phyloP scores from a whole-genome alignment of 768 basidiomycete species.

The Hypholoma fasciculare region DNA sequence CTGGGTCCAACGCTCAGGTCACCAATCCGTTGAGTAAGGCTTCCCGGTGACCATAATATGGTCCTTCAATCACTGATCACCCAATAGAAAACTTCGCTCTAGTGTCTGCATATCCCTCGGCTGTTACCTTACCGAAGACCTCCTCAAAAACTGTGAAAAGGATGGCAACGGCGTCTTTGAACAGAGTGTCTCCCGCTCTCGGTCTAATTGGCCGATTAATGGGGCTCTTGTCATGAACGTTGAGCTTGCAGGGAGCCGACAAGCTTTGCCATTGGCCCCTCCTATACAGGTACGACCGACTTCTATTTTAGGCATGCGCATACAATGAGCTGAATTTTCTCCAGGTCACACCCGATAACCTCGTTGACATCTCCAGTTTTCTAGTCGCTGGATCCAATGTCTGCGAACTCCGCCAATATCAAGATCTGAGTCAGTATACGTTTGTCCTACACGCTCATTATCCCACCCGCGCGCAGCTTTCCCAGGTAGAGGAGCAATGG shows the following conservation, averaged over 20 bases:
- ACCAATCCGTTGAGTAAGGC: not conserved
- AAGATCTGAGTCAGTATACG: constrained; percentile 43
- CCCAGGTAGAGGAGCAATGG: constrained; percentile 27
- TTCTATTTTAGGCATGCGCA: not conserved
- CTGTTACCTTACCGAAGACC: constrained; percentile 37
- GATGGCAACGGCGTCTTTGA: constrained; percentile 13
- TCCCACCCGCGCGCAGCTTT: constrained; percentile 47
- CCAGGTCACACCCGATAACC: constrained; percentile 43
- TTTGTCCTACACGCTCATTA: constrained; percentile 49
- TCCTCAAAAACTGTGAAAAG: constrained; percentile 10
- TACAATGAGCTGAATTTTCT: not conserved
- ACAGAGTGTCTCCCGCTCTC: constrained; percentile 22
- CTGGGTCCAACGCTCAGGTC: constrained; percentile 11
- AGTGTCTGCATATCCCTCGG: constrained; percentile 46
- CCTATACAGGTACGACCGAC: constrained; percentile 33
- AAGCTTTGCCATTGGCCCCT: constrained; percentile 39
- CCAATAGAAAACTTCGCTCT: constrained; percentile 2
- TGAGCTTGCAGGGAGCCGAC: constrained; percentile 24
- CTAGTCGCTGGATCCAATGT: constrained; percentile 40
- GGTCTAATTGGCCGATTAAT: constrained; percentile 44
- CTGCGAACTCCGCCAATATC: constrained; percentile 41
- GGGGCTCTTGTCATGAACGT: constrained; percentile 36
- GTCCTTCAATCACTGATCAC: not conserved
- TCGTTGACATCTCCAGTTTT: constrained; percentile 53
- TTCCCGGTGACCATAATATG: not conserved